Evolutionary conservation across 148 eudicot genomes (phyloP).

Genomic region (Vaccinium macrocarpon): DNA sequence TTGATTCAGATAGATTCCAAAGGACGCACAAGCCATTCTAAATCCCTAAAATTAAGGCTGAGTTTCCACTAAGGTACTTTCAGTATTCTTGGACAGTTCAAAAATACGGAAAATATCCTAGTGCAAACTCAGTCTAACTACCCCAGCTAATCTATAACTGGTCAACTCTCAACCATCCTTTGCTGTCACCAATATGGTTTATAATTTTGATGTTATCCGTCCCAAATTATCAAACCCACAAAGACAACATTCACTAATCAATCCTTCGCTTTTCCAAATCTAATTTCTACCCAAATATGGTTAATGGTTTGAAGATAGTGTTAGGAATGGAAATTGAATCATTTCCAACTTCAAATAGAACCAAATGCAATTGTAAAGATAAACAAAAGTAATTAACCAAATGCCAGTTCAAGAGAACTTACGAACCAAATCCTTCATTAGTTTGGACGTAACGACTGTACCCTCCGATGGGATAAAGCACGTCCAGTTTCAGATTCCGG

Average conservation of each 20-base stretch:
- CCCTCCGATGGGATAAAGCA: slow-evolving; percentile 69
- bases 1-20: too few relatives aligned
- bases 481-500: slow-evolving; percentile 75
- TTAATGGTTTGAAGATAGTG: background rate
- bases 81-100: too few relatives aligned
- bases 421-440: slow-evolving; percentile 79
- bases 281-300: background rate
- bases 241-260: too few relatives aligned
- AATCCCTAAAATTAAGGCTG: background rate
- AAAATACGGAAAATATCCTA: too few relatives aligned
- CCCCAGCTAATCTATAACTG: too few relatives aligned
- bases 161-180: too few relatives aligned
- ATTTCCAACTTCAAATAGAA: background rate
- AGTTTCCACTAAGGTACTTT: too few relatives aligned
- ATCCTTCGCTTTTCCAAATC: background rate
- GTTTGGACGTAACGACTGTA: slow-evolving; percentile 64
- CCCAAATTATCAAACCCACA: too few relatives aligned
- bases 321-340: background rate
- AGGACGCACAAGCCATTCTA: background rate
- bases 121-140: too few relatives aligned
- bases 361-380: background rate
- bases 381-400: background rate
- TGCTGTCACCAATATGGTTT: too few relatives aligned
- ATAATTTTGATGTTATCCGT: too few relatives aligned
- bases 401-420: background rate